Evolutionary conservation across 2,329 filamentous ascomycete genomes (phyloP).

Genomic region (Colletotrichum zoysiae): DNA sequence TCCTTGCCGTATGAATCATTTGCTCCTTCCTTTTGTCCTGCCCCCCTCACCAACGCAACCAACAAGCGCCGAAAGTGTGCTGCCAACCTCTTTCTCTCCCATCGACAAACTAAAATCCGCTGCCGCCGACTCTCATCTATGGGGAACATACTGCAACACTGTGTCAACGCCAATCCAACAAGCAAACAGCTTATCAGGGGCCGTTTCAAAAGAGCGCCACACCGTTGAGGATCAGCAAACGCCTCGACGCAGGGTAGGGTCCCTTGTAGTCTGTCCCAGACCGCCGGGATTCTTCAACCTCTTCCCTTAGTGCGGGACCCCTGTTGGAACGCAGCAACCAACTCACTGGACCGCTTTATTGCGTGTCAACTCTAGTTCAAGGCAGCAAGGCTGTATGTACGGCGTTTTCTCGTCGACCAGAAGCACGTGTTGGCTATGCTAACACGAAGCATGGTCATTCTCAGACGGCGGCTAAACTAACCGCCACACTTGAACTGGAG

Average conservation of each 20-base stretch:
- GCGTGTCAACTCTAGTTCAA: constrained; percentile 7
- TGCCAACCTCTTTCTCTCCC: background rate
- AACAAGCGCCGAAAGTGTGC: background rate
- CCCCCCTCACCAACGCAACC: background rate
- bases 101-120: background rate
- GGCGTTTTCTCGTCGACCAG: background rate
- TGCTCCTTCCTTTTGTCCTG: background rate
- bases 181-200: background rate
- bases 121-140: background rate
- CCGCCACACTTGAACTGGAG: background rate
- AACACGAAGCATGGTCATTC: background rate
- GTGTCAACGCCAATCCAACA: background rate
- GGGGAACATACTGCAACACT: background rate
- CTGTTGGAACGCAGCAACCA: constrained; percentile 8
- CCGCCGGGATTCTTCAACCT: constrained; percentile 15
- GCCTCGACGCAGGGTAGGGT: background rate
- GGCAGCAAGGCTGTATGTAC: constrained; percentile 27
- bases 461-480: background rate
- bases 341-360: constrained; percentile 12
- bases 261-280: constrained; percentile 9
- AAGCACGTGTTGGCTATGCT: background rate
- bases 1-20: background rate
- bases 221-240: constrained; percentile 17
- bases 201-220: background rate
- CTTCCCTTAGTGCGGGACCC: constrained; percentile 7